Base-by-base conservation (phyloP, 768 basidiomycete species). In the Leccinum imitatum region DNA sequence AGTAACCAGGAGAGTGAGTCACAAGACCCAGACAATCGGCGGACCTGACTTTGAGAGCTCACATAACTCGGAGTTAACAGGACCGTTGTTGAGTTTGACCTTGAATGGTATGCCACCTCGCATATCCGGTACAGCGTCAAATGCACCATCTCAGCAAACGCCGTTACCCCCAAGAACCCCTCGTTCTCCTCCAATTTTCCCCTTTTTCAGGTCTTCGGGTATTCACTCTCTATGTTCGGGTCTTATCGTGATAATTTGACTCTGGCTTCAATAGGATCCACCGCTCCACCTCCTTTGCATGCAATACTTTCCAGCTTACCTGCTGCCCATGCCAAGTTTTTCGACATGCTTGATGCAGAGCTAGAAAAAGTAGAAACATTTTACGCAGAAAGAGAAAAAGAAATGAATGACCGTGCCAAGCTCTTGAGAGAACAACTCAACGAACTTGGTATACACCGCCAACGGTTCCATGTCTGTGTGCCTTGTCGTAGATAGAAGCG, bases 321-420 rank as follows among this genome's bases (percentile, higher is more conserved):
- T 13, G 78, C 84, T 0, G 74, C 81, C 27, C 89, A 95, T 67
- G 67, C 73, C 21, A 77, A 76, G 7, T 98, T 96, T 76, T 90
- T 98, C 62, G 79, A 83, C 3, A 77, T 85, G 23, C 79, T 97
- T 4, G 89, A 95, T 65, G 68, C 69, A 0, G 87, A 98, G 71
- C 77, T 98, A 3, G 86, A 90, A 13, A 96, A 95, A 70, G 86
- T 97, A 4, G 91, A 93, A 60, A 73, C 76, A 0, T 98, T 98
- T 73, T 98, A 91, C 70, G 68, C 81, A 3, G 85, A 84, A 25
- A 80, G 87, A 27, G 94, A 87, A 74, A 79, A 79, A 54, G 86
- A 82, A 74, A 87, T 83, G 84, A 75, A 73, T 3, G 69, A 68
- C 2, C 80, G 79, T 23, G 78, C 79, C 14, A 66, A 75, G 25